phyloP scores from a whole-genome alignment of 75 land plant species.

The Gnetum montanum region DNA sequence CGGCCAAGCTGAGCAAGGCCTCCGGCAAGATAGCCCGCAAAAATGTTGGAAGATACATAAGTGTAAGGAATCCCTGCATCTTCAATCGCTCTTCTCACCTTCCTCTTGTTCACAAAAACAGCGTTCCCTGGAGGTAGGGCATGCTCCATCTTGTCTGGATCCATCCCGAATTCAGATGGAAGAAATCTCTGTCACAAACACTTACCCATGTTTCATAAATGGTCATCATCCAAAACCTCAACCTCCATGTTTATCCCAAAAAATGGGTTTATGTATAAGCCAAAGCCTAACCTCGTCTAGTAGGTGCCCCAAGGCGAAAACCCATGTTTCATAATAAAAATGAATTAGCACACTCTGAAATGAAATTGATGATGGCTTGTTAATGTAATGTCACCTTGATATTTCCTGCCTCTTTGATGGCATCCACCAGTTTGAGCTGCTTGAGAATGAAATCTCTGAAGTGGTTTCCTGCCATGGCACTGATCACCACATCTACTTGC shows the following conservation, averaged over 20 bases:
- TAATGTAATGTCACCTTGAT: conserved; percentile 29
- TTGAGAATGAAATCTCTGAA: conserved; percentile 25
- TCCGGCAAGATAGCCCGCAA: conserved; percentile 28
- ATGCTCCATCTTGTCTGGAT: conserved; percentile 12
- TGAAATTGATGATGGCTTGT: not conserved
- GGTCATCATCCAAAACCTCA: too few species aligned
- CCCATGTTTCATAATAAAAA: not conserved
- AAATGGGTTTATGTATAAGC: too few species aligned
- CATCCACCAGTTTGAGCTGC: conserved; percentile 61
- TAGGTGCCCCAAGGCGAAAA: too few species aligned
- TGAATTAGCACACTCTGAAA: not conserved
- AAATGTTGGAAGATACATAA: conserved; percentile 20
- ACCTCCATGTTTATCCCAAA: too few species aligned
- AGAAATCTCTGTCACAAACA: conserved; percentile 36
- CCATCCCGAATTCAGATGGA: conserved; percentile 43
- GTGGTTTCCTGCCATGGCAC: conserved; percentile 48
- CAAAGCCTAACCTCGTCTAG: too few species aligned
- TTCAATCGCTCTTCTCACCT: conserved; percentile 20
- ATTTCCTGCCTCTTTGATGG: conserved; percentile 68
- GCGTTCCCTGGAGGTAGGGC: conserved; percentile 5
- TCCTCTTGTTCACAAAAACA: conserved; percentile 11
- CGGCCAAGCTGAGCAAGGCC: conserved; percentile 20
- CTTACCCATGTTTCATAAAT: too few species aligned
- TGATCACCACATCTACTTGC: conserved; percentile 46
- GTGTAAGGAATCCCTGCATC: conserved; percentile 40